Conservation (phyloP, 2,329 filamentous ascomycete species). For the Xylariomycetidae sp. region DNA sequence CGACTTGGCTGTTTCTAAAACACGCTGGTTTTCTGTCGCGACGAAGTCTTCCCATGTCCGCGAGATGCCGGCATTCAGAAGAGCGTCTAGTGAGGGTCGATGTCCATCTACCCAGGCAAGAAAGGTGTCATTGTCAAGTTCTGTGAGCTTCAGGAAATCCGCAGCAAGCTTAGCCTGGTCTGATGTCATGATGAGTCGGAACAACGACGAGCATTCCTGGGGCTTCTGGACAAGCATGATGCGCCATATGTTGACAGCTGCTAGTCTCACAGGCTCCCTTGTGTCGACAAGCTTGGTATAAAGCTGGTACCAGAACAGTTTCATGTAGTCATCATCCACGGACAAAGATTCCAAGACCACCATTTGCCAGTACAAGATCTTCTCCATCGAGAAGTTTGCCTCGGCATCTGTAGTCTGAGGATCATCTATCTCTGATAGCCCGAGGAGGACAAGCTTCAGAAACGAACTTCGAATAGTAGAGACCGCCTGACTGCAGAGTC, state of each 20-base stretch:
- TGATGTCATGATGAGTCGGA: conserved; percentile 65
- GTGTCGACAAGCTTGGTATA: conserved; percentile 81
- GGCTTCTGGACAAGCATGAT: conserved; percentile 92
- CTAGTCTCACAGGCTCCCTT: conserved; percentile 61
- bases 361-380: conserved; percentile 93
- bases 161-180: conserved; percentile 68
- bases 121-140: conserved; percentile 86
- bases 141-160: conserved; percentile 79
- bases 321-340: conserved; percentile 74
- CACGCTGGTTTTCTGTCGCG: conserved; percentile 72
- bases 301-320: conserved; percentile 85
- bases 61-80: conserved; percentile 79
- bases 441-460: conserved; percentile 71
- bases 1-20: conserved; percentile 66
- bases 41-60: conserved; percentile 89
- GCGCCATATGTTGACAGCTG: conserved; percentile 82
- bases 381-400: conserved; percentile 69
- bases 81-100: conserved; percentile 68
- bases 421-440: conserved; percentile 78
- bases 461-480: conserved; percentile 72
- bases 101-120: conserved; percentile 84
- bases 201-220: conserved; percentile 68
- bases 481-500: conserved; percentile 85
- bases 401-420: conserved; percentile 54
- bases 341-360: conserved; percentile 77